phyloP scores from a whole-genome alignment of 768 basidiomycete genomes.

The Phaffia australis region DNA sequence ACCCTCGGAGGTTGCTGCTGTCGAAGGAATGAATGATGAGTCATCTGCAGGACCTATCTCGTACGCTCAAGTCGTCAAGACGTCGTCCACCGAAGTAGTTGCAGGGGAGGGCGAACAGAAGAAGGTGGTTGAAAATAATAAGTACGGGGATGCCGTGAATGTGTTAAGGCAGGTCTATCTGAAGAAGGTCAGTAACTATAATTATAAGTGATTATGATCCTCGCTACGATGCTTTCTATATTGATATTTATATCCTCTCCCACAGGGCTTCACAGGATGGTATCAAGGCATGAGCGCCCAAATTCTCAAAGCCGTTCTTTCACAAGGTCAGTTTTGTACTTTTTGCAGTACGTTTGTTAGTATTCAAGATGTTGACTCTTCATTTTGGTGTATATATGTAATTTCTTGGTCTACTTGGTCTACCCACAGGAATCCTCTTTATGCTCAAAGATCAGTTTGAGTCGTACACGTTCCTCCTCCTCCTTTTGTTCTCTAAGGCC shows the following conservation, averaged over 20 bases:
- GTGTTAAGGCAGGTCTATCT: conserved; percentile 61
- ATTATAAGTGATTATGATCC: not conserved
- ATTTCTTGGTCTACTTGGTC: not conserved
- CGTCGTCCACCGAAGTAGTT: not conserved
- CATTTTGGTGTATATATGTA: no score
- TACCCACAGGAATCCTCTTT: conserved; percentile 54
- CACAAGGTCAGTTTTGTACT: conserved; percentile 52
- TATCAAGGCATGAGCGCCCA: conserved; percentile 98
- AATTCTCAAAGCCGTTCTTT: conserved; percentile 86
- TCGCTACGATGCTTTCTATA: not conserved
- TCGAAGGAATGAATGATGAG: no score
- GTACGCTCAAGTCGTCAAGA: conserved; percentile 12
- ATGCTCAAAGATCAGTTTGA: conserved; percentile 98
- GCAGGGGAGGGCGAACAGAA: not conserved
- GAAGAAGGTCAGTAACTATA: conserved; percentile 41
- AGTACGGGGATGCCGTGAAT: conserved; percentile 47
- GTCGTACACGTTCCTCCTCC: conserved; percentile 61
- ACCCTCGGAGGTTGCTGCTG: conserved; percentile 5
- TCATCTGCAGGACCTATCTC: not conserved
- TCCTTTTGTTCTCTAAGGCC: conserved; percentile 11
- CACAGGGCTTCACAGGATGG: conserved; percentile 69
- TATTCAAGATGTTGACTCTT: no score
- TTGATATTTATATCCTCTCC: not conserved
- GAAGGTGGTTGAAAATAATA: not conserved
- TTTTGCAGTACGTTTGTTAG: no score